Evolutionary conservation across 2,329 filamentous ascomycete species (phyloP).

Genomic region (Verticillium zaregamsianum): DNA sequence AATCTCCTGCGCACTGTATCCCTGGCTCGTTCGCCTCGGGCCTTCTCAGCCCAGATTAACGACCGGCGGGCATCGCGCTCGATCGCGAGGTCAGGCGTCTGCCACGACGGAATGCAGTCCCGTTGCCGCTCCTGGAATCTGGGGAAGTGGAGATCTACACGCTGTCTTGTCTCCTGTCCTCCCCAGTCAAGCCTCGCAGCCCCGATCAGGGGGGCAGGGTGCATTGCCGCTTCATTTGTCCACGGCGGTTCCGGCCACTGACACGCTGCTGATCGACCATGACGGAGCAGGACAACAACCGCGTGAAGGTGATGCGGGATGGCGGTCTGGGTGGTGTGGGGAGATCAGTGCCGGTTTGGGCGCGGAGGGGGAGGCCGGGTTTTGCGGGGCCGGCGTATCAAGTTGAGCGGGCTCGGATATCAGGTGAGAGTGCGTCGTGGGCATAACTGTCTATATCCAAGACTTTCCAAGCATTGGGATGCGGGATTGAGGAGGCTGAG

Average conservation of each 20-base stretch:
- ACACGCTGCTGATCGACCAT: neutral
- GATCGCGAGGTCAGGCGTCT: neutral
- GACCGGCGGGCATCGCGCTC: neutral
- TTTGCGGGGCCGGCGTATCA: neutral
- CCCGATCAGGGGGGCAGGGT: neutral
- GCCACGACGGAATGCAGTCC: neutral
- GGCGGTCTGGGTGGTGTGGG: neutral
- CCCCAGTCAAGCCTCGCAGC: neutral
- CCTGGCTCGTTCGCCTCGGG: neutral
- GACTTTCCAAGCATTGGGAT: neutral
- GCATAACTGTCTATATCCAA: neutral
- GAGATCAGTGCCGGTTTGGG: conserved; percentile 3
- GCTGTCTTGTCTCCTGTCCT: neutral
- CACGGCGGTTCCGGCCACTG: neutral
- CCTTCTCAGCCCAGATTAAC: neutral
- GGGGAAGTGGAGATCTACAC: neutral
- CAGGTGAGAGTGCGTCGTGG: neutral
- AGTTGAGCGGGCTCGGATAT: neutral
- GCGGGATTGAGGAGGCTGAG: neutral
- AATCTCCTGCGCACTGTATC: neutral
- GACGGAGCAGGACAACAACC: neutral
- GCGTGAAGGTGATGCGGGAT: neutral
- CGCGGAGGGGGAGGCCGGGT: neutral
- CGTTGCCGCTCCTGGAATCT: neutral
- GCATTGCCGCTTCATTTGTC: neutral